Evolutionary conservation across 257 asterid species (phyloP), one percentile per base, ranked within the genome.

Genomic region (Fraxinus anomala): DNA sequence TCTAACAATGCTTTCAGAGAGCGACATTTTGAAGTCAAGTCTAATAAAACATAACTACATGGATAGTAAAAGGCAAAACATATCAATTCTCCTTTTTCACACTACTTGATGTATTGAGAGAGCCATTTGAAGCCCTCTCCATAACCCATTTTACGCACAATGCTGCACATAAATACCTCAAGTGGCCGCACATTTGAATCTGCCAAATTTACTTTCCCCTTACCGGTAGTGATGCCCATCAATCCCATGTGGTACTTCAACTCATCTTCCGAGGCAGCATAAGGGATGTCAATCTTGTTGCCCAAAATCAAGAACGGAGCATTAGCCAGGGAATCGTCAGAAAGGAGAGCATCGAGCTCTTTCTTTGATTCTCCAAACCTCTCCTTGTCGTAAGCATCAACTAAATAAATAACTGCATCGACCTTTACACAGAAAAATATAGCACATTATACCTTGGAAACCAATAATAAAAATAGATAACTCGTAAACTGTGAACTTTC

Each of bases 41-140:
- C 73, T 66, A 71, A 44, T 42, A 61, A 72, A 73, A 54, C 78
- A 56, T 39, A 47, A 44, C 73, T 61, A 75, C 31, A 59, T 59
- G n/a, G 82, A 77, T 19, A 76, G 70, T 47, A 59, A 68, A 79
- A 31, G 63, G 49, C 47, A 54, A 73, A 71, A 16, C 71, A 75
- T 74, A 83, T 77, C 36, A 30, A 24, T 68, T 65, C 77, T 21
- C 33, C 34, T 70, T 39, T 5, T 39, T 5, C 70, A 47, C 61
- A 44, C 85, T 81, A 90, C 83, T 92, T 87, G 12, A 92, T 90
- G 85, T 92, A 92, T 31, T 92, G 94, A 72, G 97, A 89, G 74
- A 88, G 84, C 96, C 97, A 92, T 78, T 91, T 89, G 89, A 92
- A 92, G 74, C 97, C 96, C n/a, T 92, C 97, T 13, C 97, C 97